These are phyloP conservation scores for Dryas alaskensis DNA, from an alignment of 306 rosid species.

Conservation along the genomic window DNA sequence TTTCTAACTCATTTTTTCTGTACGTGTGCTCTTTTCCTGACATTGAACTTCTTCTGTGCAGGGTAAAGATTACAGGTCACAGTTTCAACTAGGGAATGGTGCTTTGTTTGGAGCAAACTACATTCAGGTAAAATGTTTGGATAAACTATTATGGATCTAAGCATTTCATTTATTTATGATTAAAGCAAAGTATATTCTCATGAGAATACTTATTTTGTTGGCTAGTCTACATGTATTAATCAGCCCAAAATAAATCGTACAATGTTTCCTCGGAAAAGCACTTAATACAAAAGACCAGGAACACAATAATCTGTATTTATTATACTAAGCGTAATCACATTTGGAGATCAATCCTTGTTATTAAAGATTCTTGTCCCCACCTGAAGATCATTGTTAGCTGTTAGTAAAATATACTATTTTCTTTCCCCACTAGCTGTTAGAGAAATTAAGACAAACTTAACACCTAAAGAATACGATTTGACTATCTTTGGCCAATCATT, in stretches of 20 bases:
- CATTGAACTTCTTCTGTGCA: conserved; percentile 30
- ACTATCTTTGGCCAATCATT: too few relatives aligned
- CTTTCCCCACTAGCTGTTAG: too few relatives aligned
- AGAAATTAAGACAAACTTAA: too few relatives aligned
- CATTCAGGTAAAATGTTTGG: conserved; percentile 61
- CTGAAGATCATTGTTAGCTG: too few relatives aligned
- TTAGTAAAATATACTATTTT: too few relatives aligned
- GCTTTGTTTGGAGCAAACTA: conserved; percentile 93
- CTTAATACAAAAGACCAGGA: not conserved
- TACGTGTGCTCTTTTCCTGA: not conserved
- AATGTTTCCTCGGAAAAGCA: not conserved
- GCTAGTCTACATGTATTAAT: not conserved
- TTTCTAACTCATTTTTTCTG: not conserved
- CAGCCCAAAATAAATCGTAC: not conserved
- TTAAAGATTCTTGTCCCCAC: too few relatives aligned
- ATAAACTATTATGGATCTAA: not conserved
- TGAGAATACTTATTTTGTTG: not conserved
- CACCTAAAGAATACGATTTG: too few relatives aligned
- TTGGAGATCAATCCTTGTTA: too few relatives aligned
- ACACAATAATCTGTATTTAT: not conserved
- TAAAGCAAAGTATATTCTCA: not conserved
- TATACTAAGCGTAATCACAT: too few relatives aligned
- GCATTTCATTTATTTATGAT: not conserved
- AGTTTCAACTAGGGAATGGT: conserved; percentile 93
- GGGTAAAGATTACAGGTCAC: conserved; percentile 86